Evolutionary conservation across 2,329 filamentous ascomycete genomes (phyloP), one percentile per base, ranked within the genome.

Genomic region (Colletotrichum cuscutae): DNA sequence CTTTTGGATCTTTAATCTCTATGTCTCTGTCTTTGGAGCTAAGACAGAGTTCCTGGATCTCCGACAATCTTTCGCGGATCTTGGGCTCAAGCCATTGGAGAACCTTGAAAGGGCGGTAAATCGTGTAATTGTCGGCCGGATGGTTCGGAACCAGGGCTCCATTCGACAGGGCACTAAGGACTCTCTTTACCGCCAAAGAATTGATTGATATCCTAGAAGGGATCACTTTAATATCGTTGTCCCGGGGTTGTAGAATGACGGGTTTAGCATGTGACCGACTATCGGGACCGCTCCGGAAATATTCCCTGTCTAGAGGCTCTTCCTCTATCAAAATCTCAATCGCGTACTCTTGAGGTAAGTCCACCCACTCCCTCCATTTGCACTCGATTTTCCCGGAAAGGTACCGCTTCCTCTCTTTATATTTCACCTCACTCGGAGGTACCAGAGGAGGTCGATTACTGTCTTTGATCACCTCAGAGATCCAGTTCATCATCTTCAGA

Each of bases 1-100:
- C 5, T 2, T 42, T 42, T 42, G 5, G 12, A 7, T 6, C 0
- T 3, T 15, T 0, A 2, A 7, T 0, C 0, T 15, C 35, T 15
- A 5, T 0, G 13, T 42, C 35, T 42, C 13, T 15, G 35, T 42
- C 13, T 42, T 5, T 42, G 5, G 5, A 5, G 5, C 5, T 42
- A 0, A 42, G 35, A 15, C 13, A 26, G 49, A 53, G 49, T 1
- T 53, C 3, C 12, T 24, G 8, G 12, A 53, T 22, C 4, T 53
- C 49, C 5, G 49, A 24, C 9, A 24, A n/a, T 4, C n/a, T 24
- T 53, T 53, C 1, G n/a, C 49, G 49, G 9, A 53, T 11, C 22
- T 53, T 22, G 1, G 3, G n/a, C 5, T 53, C 49, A 6, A 53
- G 22, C 8, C 49, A 53, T 22, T 53, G 49, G 8, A 53, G 49